Evolutionary conservation across 768 basidiomycete species (phyloP).

Genomic region (Cystobasidium onofrii): DNA sequence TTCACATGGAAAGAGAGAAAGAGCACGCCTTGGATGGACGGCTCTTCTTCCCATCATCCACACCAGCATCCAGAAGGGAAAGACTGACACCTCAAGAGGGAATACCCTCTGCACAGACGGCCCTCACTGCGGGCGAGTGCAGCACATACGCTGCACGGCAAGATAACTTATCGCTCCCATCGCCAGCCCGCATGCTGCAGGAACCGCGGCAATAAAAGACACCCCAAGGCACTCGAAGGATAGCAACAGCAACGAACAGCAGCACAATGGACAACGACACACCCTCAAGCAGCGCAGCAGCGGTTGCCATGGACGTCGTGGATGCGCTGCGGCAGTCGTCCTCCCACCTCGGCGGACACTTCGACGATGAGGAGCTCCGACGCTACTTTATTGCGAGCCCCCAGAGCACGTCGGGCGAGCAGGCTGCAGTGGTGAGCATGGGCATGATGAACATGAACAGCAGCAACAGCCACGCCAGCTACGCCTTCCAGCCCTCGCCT

Average conservation of each 20-base stretch:
- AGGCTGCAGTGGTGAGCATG: background rate
- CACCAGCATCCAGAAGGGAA: too few relatives aligned
- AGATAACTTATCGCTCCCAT: background rate
- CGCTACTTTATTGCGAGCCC: constrained; percentile 7
- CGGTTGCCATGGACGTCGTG: background rate
- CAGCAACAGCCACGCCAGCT: background rate
- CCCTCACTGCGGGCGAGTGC: background rate
- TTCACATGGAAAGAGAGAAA: too few relatives aligned
- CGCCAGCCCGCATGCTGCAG: background rate
- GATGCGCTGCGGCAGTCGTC: background rate
- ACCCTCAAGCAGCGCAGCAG: constrained; percentile 2
- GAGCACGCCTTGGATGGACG: too few relatives aligned
- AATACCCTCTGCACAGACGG: background rate
- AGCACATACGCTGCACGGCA: background rate
- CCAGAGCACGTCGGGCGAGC: background rate
- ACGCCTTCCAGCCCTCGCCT: background rate
- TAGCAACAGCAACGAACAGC: background rate
- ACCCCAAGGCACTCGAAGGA: background rate
- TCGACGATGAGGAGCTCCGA: constrained; percentile 12
- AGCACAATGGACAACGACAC: constrained; percentile 9
- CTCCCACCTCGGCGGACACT: background rate
- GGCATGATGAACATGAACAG: background rate
- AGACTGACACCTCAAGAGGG: background rate
- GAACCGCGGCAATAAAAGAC: background rate
- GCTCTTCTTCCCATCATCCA: too few relatives aligned